These are phyloP conservation scores for Phytopythium sindhum DNA, from an alignment of 352 stramenopile genomes.

Conservation along the genomic window DNA sequence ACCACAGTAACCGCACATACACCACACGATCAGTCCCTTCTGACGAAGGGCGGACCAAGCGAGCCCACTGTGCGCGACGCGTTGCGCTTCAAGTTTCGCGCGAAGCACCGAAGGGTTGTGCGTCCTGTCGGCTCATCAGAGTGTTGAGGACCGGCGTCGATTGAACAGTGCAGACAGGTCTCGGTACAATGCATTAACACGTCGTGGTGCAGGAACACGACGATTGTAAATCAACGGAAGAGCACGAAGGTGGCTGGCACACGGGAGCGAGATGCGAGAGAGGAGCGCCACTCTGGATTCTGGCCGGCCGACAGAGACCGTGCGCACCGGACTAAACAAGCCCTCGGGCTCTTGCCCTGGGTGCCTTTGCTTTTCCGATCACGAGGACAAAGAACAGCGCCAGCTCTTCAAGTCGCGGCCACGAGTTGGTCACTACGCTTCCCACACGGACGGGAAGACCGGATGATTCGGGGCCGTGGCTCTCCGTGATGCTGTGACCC, in stretches of 20 bases:
- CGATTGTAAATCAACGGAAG: background rate
- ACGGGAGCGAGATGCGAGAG: background rate
- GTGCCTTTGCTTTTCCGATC: background rate
- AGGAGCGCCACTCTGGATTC: background rate
- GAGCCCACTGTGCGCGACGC: background rate
- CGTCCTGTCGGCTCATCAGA: background rate
- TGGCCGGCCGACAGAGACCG: background rate
- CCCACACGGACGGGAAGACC: background rate
- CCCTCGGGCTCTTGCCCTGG: background rate
- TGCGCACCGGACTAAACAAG: constrained; percentile 2
- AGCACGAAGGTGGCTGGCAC: background rate
- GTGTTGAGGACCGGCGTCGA: background rate
- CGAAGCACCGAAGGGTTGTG: background rate
- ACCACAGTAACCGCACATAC: background rate
- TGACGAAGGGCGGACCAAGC: background rate
- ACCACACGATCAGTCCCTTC: background rate
- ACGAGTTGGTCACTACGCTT: background rate
- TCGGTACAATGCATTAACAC: background rate
- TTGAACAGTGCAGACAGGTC: background rate
- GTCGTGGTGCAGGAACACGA: background rate
- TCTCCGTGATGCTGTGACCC: constrained; percentile 2
- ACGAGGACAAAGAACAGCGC: background rate
- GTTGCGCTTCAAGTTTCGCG: background rate
- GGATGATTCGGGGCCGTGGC: background rate
- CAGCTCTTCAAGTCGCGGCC: background rate